Percentiles rank a stretch among this genome's conserved stretches.
These are phyloP conservation scores for Symbiotaphrina buchneri DNA, from an alignment of 495 filamentous ascomycete genomes.

Conservation along the genomic window DNA sequence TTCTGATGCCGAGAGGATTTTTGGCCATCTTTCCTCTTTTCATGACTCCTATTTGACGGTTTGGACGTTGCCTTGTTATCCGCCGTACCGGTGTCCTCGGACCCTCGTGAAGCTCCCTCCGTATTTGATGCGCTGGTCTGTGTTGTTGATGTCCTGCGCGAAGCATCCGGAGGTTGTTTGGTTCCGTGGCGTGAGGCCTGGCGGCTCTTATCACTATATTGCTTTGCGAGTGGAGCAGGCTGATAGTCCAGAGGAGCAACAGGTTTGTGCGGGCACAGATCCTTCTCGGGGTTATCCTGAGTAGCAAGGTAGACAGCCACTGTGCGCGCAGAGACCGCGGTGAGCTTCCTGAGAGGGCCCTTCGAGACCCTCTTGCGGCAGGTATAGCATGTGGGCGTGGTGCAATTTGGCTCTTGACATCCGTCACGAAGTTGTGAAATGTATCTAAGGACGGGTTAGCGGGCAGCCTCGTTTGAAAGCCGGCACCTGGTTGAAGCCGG, in stretches of 20 bases:
- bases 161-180: too few species aligned
- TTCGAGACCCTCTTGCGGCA: slow-evolving; percentile 42
- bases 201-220: too few species aligned
- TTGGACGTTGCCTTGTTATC: slow-evolving; percentile 6
- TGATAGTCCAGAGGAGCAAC: slow-evolving; percentile 13
- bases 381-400: slow-evolving; percentile 60
- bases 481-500: slow-evolving; percentile 1
- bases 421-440: slow-evolving; percentile 68
- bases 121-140: too few species aligned
- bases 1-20: too few species aligned
- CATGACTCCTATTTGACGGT: neutral
- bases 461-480: slow-evolving; percentile 1
- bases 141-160: too few species aligned
- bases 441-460: slow-evolving; percentile 27
- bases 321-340: slow-evolving; percentile 44
- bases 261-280: slow-evolving; percentile 39
- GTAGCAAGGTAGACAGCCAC: slow-evolving; percentile 60
- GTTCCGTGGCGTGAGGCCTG: too few species aligned
- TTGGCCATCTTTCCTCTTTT: slow-evolving; percentile 17
- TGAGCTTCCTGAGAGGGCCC: slow-evolving; percentile 51
- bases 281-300: slow-evolving; percentile 51
- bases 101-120: too few species aligned
- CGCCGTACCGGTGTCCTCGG: too few species aligned
- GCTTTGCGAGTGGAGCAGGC: too few species aligned
- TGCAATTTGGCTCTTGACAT: slow-evolving; percentile 46